Evolutionary conservation across 164 flowering plant genomes (phyloP).

Genomic region (Tinospora cordifolia): DNA sequence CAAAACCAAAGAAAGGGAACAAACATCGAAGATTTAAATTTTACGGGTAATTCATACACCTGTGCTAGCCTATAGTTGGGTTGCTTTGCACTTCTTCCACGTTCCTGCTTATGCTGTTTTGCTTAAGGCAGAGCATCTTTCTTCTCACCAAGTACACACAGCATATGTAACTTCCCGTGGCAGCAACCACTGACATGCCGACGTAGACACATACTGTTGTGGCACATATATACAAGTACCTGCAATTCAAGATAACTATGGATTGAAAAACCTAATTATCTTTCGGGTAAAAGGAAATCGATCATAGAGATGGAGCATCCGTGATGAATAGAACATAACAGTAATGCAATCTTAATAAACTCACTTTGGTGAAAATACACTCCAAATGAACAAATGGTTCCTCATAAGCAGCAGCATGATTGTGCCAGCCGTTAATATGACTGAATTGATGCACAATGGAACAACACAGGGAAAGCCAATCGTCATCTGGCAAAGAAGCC

Average conservation of each 20-base stretch:
- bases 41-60: too few species aligned
- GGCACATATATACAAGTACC: slow-evolving; percentile 80
- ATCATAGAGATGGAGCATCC: neutral
- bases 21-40: neutral
- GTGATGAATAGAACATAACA: neutral
- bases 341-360: slow-evolving; percentile 14
- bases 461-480: slow-evolving; percentile 68
- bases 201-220: slow-evolving; percentile 53
- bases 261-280: too few species aligned
- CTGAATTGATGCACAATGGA: slow-evolving; percentile 73
- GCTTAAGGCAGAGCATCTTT: slow-evolving; percentile 17
- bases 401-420: slow-evolving; percentile 76
- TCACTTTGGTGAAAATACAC: slow-evolving; percentile 98
- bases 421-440: slow-evolving; percentile 61
- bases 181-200: slow-evolving; percentile 49
- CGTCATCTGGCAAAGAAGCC: slow-evolving; percentile 37
- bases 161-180: slow-evolving; percentile 39
- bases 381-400: slow-evolving; percentile 93
- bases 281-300: too few species aligned
- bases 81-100: neutral
- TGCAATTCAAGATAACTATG: slow-evolving; percentile 12
- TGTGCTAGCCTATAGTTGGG: neutral
- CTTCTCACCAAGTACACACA: slow-evolving; percentile 29
- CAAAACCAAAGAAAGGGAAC: neutral
- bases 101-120: neutral